Percentiles rank a stretch among this genome's conserved stretches.
Evolutionary conservation across 208 protist species (phyloP).

Genomic region (Crithidia fasciculata): DNA sequence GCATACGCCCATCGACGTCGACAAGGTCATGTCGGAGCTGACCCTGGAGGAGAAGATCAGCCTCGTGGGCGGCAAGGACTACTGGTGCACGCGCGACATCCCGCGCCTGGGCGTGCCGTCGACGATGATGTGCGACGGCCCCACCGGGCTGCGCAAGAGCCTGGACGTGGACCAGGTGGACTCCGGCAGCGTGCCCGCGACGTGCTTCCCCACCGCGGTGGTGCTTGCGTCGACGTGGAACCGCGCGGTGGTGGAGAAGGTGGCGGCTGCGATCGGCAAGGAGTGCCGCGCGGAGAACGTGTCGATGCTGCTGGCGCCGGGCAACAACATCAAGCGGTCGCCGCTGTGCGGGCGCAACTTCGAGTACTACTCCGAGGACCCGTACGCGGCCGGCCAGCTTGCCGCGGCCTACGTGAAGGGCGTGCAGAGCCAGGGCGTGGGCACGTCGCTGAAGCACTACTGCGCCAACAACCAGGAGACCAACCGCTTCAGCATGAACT

Average conservation of each 20-base stretch:
- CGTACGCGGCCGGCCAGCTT: constrained; percentile 25
- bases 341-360: constrained; percentile 54
- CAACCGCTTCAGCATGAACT: constrained; percentile 16
- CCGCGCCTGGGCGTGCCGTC: too few species aligned
- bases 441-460: constrained; percentile 50
- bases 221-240: constrained; percentile 35
- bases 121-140: too few species aligned
- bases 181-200: constrained; percentile 5
- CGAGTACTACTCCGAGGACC: constrained; percentile 60
- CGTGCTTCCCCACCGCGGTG: constrained; percentile 25
- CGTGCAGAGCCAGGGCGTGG: constrained; percentile 39
- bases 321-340: constrained; percentile 32
- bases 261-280: constrained; percentile 7
- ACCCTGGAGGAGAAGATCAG: too few species aligned
- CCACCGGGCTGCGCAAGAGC: too few species aligned
- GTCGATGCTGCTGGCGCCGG: constrained; percentile 19
- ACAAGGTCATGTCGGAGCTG: too few species aligned
- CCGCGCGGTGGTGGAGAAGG: constrained; percentile 11
- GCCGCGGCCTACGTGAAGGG: constrained; percentile 27
- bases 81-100: too few species aligned
- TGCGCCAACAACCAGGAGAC: constrained; percentile 53
- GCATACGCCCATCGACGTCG: too few species aligned
- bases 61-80: too few species aligned
- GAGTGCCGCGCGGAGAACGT: constrained; percentile 27
- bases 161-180: too few species aligned